Evolutionary conservation across 2,329 filamentous ascomycete genomes (phyloP).

Genomic region (Alternaria sp.): DNA sequence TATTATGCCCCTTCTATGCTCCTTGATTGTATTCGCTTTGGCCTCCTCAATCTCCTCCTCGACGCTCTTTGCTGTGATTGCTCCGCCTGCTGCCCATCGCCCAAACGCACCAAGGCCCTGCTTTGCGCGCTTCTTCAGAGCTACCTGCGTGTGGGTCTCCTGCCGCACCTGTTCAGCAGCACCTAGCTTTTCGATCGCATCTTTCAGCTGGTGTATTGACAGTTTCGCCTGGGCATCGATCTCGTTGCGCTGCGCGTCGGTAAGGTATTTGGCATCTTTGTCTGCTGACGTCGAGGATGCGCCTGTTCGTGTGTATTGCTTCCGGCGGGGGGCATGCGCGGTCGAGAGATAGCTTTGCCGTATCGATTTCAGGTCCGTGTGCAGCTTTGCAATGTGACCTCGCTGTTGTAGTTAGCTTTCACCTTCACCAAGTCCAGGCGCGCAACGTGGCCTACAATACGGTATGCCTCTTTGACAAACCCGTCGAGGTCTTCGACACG

Average conservation of each 20-base stretch:
- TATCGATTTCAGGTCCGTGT: conserved; percentile 80
- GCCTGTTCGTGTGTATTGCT: conserved; percentile 56
- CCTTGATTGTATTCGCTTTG: conserved; percentile 69
- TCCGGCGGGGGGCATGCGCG: conserved; percentile 66
- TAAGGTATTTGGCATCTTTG: conserved; percentile 67
- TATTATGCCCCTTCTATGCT: conserved; percentile 81
- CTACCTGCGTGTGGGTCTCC: conserved; percentile 74
- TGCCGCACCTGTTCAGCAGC: conserved; percentile 84
- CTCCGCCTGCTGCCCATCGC: conserved; percentile 69
- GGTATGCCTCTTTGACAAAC: conserved; percentile 92
- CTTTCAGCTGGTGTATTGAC: conserved; percentile 84
- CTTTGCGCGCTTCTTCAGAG: conserved; percentile 73
- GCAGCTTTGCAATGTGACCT: conserved; percentile 80
- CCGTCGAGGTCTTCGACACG: conserved; percentile 69
- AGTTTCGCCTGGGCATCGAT: conserved; percentile 88
- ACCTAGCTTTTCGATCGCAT: conserved; percentile 78
- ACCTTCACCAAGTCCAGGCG: conserved; percentile 12
- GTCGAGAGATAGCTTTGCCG: conserved; percentile 92
- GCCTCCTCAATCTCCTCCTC: conserved; percentile 80
- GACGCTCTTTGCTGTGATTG: conserved; percentile 61
- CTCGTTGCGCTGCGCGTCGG: conserved; percentile 81
- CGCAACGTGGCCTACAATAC: conserved; percentile 71
- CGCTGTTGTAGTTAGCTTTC: conserved; percentile 66
- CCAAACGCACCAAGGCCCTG: conserved; percentile 71
- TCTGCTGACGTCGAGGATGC: conserved; percentile 49